Conservation (phyloP, 1,139 yeast species). For the Zygosaccharomyces sapae region DNA sequence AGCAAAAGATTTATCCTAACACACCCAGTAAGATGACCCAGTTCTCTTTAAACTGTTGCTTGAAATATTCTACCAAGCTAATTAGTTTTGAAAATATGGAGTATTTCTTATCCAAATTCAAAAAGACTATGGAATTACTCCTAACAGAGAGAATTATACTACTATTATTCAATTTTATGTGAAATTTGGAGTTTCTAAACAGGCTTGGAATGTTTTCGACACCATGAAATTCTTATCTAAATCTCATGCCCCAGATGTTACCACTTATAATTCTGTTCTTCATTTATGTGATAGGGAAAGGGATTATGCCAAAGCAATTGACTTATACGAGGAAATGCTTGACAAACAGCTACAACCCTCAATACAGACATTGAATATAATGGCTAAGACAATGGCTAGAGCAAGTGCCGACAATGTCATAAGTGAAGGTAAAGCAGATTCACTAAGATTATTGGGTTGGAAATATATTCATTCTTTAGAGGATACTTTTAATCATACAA, state of each 20-base stretch:
- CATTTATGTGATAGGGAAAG: slow-evolving; percentile 58
- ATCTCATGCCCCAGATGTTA: slow-evolving; percentile 58
- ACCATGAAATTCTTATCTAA: slow-evolving; percentile 76
- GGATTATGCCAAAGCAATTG: slow-evolving; percentile 69
- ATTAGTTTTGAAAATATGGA: slow-evolving; percentile 49
- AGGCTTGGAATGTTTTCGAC: slow-evolving; percentile 73
- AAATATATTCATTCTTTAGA: slow-evolving; percentile 66
- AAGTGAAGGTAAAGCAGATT: slow-evolving; percentile 32
- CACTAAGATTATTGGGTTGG: slow-evolving; percentile 52
- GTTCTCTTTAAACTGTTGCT: slow-evolving; percentile 37
- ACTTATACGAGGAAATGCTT: slow-evolving; percentile 70
- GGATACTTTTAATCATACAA: slow-evolving; percentile 32
- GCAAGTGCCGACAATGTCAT: slow-evolving; percentile 53
- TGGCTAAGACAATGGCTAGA: slow-evolving; percentile 68
- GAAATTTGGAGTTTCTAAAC: slow-evolving; percentile 48
- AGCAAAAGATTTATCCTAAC: slow-evolving; percentile 22
- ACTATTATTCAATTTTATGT: slow-evolving; percentile 66
- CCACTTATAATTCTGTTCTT: slow-evolving; percentile 68
- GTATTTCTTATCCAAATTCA: slow-evolving; percentile 27
- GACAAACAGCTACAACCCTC: slow-evolving; percentile 41
- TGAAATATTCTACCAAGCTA: slow-evolving; percentile 39
- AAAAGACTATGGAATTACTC: slow-evolving; percentile 42
- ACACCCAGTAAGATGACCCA: slow-evolving; percentile 21
- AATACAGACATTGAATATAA: slow-evolving; percentile 52
- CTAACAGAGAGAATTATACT: slow-evolving; percentile 57